phyloP scores from a whole-genome alignment of 345 rosid genomes.

The Pugionium dolabratum region DNA sequence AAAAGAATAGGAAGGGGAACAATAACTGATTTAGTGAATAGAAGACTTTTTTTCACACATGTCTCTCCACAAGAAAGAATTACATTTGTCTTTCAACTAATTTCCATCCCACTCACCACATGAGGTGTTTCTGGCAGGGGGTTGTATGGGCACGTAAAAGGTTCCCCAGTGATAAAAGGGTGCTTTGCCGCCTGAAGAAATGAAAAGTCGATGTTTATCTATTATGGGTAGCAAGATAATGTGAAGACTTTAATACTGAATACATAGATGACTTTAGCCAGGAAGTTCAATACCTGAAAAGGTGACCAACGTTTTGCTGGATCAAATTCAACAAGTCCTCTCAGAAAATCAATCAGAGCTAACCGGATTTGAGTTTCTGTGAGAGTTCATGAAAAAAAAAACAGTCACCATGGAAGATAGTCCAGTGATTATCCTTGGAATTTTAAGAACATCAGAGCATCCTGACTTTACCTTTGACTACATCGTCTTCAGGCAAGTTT shows the following conservation, averaged over 20 bases:
- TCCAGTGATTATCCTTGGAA: conserved; percentile 19
- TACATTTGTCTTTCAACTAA: neutral
- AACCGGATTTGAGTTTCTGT: conserved; percentile 84
- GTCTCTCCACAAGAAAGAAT: no score
- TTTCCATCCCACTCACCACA: conserved; percentile 59
- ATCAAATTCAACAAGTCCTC: conserved; percentile 98
- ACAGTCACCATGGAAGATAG: conserved; percentile 26
- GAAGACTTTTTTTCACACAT: conserved; percentile 14
- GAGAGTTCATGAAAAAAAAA: conserved; percentile 27
- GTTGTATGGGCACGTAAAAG: conserved; percentile 84
- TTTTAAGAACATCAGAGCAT: conserved; percentile 21
- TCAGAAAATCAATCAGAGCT: conserved; percentile 94
- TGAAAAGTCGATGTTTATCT: conserved; percentile 19
- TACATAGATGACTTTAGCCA: neutral
- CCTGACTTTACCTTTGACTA: conserved; percentile 65
- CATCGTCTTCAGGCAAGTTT: conserved; percentile 76
- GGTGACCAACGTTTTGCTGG: conserved; percentile 99
- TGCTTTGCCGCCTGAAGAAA: conserved; percentile 89
- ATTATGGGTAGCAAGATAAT: conserved; percentile 19
- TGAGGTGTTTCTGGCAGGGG: conserved; percentile 86
- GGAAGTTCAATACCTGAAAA: conserved; percentile 65
- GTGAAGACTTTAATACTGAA: conserved; percentile 8
- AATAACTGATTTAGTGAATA: conserved; percentile 24
- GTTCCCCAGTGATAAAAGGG: conserved; percentile 98
- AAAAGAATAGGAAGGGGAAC: conserved; percentile 27